These are phyloP conservation scores for Calocybe indica DNA, from an alignment of 768 basidiomycete species.

Conservation along the genomic window DNA sequence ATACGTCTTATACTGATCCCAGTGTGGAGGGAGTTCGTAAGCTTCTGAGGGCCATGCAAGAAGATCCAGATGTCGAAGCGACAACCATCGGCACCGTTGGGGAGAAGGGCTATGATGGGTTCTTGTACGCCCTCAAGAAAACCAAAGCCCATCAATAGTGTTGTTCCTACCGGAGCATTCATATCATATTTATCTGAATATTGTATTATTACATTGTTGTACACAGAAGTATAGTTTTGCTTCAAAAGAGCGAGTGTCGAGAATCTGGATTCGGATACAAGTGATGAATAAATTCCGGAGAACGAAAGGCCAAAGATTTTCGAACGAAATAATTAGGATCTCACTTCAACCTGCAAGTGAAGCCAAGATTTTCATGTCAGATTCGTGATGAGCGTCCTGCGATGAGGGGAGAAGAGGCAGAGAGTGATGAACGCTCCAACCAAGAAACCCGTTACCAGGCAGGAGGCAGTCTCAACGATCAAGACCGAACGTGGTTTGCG, in stretches of 20 bases:
- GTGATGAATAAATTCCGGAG: too few relatives aligned
- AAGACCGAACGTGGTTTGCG: slow-evolving; percentile 9
- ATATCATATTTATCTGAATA: too few relatives aligned
- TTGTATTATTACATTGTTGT: too few relatives aligned
- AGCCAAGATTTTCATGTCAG: slow-evolving; percentile 12
- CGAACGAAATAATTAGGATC: too few relatives aligned
- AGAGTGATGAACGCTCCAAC: slow-evolving; percentile 48
- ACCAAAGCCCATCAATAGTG: too few relatives aligned
- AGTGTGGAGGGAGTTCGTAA: slow-evolving; percentile 40
- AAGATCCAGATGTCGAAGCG: slow-evolving; percentile 43
- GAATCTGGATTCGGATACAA: too few relatives aligned
- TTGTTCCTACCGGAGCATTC: too few relatives aligned
- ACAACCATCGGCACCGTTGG: slow-evolving; percentile 45
- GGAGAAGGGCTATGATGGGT: slow-evolving; percentile 49
- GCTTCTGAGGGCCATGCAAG: slow-evolving; percentile 39
- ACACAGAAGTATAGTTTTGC: too few relatives aligned
- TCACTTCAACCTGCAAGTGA: too few relatives aligned
- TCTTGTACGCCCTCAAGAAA: slow-evolving; percentile 41
- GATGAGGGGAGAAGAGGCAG: slow-evolving; percentile 35
- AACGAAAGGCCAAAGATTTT: too few relatives aligned
- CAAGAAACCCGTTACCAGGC: slow-evolving; percentile 48
- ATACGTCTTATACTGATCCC: slow-evolving; percentile 25
- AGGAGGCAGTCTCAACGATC: slow-evolving; percentile 29
- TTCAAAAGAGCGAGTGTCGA: too few relatives aligned
- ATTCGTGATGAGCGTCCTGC: slow-evolving; percentile 35